Evolutionary conservation across 441 rosid species (phyloP), one percentile per base, ranked within the genome.

Genomic region (Melastoma candidum): DNA sequence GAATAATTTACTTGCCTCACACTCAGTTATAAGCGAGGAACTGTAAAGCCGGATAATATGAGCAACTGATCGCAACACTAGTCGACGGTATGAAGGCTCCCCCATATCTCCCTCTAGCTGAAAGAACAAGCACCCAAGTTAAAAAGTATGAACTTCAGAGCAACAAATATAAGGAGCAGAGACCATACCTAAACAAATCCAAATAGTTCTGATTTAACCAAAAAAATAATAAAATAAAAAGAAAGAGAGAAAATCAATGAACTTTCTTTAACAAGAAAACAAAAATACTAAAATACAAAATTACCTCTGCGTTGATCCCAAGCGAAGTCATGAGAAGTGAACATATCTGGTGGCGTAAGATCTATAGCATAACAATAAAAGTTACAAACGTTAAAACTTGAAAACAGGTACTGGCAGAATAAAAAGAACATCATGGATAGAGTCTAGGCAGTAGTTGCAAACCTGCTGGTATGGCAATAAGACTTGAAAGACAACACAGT

Each of bases 311-410:
- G 76, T 87, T 90, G 58, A 93, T 87, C 55, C 96, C 96, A 58
- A 89, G 90, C 50, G 97, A 94, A 57, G 95, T 89, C 97, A 94
- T 94, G 69, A 94, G 77, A 72, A 89, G 95, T 41, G 99, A 94
- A 69, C 97, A 94, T 49, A 94, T 89, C 73, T 89, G 99, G 71
- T 85, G 80, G 55, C 84, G 96, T 78, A 94, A 72, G 64, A 87
- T 85, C 99, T 94, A 85, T 68, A 58, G 59, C 71, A 68, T 59
- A 63, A 51, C 52, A 73, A 69, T 11, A 60, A 48, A 68, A 6
- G 36, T 29, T 29, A 29, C 36, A 29, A 29, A 67, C 60, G 48
- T 70, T 73, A 73, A 55, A 61, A 54, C 58, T 58, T 65, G 17
- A 12, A 54, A 71, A 65, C 48, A 62, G 63, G 60, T 26, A 57